Conservation (phyloP, 1,284 basidiomycete genomes). For the Ceratobasidium sp. region DNA sequence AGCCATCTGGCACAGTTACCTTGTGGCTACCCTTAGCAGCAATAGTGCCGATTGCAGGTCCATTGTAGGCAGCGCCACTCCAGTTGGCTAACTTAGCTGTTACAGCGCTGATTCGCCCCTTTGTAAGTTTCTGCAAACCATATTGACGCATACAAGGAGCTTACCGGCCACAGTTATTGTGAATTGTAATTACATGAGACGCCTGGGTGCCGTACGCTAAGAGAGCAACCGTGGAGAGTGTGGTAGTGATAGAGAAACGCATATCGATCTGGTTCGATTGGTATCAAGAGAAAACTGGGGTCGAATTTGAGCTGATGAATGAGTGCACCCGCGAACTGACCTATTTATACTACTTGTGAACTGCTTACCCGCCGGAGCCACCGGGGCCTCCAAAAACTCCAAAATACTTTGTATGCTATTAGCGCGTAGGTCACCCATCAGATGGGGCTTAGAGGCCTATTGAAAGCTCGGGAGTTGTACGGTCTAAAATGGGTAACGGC, state of each 20-base stretch:
- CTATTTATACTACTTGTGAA: neutral
- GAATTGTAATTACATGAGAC: neutral
- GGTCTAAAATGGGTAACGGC: neutral
- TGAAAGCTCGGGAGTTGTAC: neutral
- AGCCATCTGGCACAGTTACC: constrained; percentile 9
- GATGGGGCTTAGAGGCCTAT: neutral
- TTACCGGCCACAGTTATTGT: constrained; percentile 35
- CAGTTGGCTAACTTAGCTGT: constrained; percentile 1
- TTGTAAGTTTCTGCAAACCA: neutral
- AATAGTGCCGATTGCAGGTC: neutral
- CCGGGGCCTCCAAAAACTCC: neutral
- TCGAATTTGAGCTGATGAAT: neutral
- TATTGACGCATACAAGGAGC: neutral
- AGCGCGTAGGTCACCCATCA: neutral
- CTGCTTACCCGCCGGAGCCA: neutral
- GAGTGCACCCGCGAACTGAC: neutral
- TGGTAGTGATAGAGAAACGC: constrained; percentile 1
- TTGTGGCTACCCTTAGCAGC: neutral
- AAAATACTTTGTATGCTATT: neutral
- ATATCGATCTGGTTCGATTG: neutral
- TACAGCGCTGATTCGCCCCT: neutral
- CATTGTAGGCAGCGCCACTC: constrained; percentile 16
- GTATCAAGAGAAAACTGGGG: neutral
- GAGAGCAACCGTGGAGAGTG: neutral
- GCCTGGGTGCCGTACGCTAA: constrained; percentile 6